Evolutionary conservation across 768 basidiomycete species (phyloP), one percentile per base, ranked within the genome.

Genomic region (Crassisporium funariophilum): DNA sequence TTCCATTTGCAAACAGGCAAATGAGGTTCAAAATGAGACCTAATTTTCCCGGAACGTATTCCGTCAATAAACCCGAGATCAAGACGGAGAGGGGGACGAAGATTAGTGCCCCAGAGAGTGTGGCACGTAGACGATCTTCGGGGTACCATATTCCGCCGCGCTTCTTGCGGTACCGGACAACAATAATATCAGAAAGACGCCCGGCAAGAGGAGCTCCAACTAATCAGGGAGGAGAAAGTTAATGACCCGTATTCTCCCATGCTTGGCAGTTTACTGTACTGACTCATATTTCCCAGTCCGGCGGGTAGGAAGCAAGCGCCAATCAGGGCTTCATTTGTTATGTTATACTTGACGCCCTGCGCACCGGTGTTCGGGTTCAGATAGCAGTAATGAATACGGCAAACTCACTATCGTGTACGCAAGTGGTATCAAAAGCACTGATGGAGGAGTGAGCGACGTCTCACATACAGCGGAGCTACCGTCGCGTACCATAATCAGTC

Each of bases 341-440:
- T 81, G 15, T 68, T 59, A 57, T 85, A 86, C 31, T 69, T 69
- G 16, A 60, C 67, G 2, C 82, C 87, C 86, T 88, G 46, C 17
- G 36, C 17, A 8, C 1, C 21, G 9, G 33, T 16, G 17, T 25
- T 24, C 25, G 6, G 15, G 9, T 10, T 24, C 19, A 23, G 16
- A n/a, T n/a, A n/a, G n/a, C n/a, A 23, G 15, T 11, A 34, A 17
- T 17, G 15, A 5, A 23, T 22, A 21, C 11, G 1, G 38, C 33
- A 10, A n/a, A 63, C 81, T 44, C 52, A 88, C 86, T 24, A 88
- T 72, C 0, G 85, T 88, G 50, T 80, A 85, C 0, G 85, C 75
- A 5, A 89, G 64, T 0, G 87, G 86, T 5, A 84, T 62, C 36
- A 86, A 58, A 1, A 88, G 49, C 17, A 77, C 81, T 69, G 65